phyloP scores from a whole-genome alignment of 78 protist species.

The Tieghemostelium lacteum region DNA sequence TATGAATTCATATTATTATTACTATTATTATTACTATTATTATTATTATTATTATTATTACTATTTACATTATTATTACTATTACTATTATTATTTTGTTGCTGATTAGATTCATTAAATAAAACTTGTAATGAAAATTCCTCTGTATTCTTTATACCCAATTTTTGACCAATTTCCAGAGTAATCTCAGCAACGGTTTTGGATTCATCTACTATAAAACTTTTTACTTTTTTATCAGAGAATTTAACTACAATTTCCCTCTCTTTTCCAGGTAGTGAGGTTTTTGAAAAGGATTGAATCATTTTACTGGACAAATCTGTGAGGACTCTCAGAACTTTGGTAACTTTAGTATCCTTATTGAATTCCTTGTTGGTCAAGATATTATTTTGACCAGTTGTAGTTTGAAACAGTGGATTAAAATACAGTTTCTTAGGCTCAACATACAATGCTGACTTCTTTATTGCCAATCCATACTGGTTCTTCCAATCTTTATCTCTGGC shows the following conservation, averaged over 20 bases:
- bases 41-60: background rate
- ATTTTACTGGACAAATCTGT: constrained; percentile 66
- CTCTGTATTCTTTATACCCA: constrained; percentile 80
- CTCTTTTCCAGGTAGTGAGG: constrained; percentile 25
- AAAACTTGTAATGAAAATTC: constrained; percentile 75
- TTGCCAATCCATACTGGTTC: background rate
- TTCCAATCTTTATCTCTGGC: background rate
- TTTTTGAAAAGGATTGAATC: constrained; percentile 61
- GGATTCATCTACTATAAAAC: constrained; percentile 66
- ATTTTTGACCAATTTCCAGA: constrained; percentile 68
- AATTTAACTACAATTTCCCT: constrained; percentile 78
- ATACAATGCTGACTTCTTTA: constrained; percentile 56
- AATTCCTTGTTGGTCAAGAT: background rate
- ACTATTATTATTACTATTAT: constrained; percentile 40
- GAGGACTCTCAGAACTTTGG: constrained; percentile 56
- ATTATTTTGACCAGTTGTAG: background rate
- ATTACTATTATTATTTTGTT: constrained; percentile 22
- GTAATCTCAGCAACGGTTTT: constrained; percentile 73
- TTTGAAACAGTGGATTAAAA: constrained; percentile 4
- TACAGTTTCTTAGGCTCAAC: background rate
- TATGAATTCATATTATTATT: background rate
- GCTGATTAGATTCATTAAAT: background rate
- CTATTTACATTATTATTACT: background rate
- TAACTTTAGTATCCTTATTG: constrained; percentile 57
- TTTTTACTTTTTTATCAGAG: constrained; percentile 77